Evolutionary conservation across 495 filamentous ascomycete genomes (phyloP).

Genomic region (Pseudomonodictys pantanalensis): DNA sequence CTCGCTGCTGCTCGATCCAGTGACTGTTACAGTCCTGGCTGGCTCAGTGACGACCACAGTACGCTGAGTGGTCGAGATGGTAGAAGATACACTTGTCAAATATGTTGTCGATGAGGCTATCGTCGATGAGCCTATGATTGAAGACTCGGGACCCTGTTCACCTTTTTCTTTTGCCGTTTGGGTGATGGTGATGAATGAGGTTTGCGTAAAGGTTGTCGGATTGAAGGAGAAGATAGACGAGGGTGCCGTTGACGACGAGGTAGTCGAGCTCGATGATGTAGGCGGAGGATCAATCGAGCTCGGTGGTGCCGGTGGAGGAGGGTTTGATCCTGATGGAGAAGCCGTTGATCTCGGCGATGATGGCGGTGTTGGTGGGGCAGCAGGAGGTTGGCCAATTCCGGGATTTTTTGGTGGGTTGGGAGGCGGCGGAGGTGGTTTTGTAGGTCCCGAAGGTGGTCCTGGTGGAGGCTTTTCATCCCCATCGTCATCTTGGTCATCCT

Average conservation of each 20-base stretch:
- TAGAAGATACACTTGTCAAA: neutral
- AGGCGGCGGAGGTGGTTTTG: no score
- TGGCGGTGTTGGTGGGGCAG: no score
- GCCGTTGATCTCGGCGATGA: no score
- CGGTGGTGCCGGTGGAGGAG: no score
- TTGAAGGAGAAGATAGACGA: slow-evolving; percentile 5
- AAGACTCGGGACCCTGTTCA: neutral
- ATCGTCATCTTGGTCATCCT: no score
- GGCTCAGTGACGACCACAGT: neutral
- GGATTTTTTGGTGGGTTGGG: no score
- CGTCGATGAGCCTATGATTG: neutral
- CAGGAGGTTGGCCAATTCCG: no score
- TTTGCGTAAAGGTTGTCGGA: neutral
- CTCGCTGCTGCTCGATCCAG: neutral
- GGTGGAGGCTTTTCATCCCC: no score
- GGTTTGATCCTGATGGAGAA: no score
- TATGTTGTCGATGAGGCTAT: neutral
- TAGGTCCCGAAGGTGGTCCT: no score
- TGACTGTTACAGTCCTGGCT: neutral
- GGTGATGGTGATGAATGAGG: slow-evolving; percentile 15
- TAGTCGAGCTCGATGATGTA: no score
- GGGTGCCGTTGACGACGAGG: neutral
- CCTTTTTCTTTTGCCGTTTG: slow-evolving; percentile 10
- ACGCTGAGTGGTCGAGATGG: neutral
- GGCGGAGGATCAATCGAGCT: no score